phyloP scores from a whole-genome alignment of 1,139 yeast species.

The Pneumocystis wakefieldiae region DNA sequence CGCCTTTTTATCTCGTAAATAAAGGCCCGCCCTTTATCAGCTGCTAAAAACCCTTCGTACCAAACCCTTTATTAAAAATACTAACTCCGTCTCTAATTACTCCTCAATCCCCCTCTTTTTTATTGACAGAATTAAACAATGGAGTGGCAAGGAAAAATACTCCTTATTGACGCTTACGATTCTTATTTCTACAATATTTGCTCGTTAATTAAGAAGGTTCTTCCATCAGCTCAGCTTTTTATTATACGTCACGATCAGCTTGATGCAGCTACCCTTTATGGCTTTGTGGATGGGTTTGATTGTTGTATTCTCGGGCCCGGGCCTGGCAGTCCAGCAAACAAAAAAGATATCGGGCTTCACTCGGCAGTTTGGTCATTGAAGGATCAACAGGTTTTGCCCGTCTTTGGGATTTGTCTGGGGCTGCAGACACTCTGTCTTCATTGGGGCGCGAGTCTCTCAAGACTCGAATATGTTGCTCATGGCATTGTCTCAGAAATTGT shows the following conservation, averaged over 20 bases:
- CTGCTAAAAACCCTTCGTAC: too few species aligned
- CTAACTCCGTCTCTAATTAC: too few species aligned
- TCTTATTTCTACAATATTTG: background rate
- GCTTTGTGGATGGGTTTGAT: constrained; percentile 37
- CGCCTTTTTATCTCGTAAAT: too few species aligned
- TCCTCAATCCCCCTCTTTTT: too few species aligned
- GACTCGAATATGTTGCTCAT: constrained; percentile 51
- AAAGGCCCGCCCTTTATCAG: too few species aligned
- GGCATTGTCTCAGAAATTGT: constrained; percentile 60
- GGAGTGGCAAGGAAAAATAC: background rate
- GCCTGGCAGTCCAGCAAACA: constrained; percentile 70
- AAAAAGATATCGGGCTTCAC: constrained; percentile 63
- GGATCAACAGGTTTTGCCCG: constrained; percentile 36
- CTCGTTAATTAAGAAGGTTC: background rate
- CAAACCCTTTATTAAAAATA: too few species aligned
- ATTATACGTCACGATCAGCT: constrained; percentile 44
- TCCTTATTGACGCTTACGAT: background rate
- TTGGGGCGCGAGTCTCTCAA: constrained; percentile 43
- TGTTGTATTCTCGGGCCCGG: constrained; percentile 91
- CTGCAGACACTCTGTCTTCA: constrained; percentile 66
- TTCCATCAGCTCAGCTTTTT: background rate
- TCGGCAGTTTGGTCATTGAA: constrained; percentile 32
- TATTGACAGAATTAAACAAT: background rate
- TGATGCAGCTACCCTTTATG: constrained; percentile 27
- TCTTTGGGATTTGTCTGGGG: constrained; percentile 86